Percentiles rank a stretch among this genome's conserved stretches.
phyloP scores from a whole-genome alignment of 768 basidiomycete genomes.

The Mrakia hoshinonis region DNA sequence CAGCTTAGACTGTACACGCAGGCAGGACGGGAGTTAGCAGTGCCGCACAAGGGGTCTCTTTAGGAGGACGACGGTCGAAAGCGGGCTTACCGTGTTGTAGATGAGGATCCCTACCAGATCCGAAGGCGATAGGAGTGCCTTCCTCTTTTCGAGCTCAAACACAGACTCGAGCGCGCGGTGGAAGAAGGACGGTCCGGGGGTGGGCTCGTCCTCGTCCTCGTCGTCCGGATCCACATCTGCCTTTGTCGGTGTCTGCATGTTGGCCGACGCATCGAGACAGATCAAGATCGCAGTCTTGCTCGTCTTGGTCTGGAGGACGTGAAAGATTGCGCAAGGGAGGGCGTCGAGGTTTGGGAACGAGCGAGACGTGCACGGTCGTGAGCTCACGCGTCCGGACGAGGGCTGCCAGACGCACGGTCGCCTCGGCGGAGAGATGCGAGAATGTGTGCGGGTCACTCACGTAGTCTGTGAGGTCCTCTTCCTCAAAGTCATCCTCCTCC shows the following conservation, averaged over 20 bases:
- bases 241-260: conserved; percentile 54
- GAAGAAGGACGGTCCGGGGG: conserved; percentile 51
- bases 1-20: neutral
- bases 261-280: conserved; percentile 84
- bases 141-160: conserved; percentile 77
- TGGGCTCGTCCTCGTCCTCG: conserved; percentile 13
- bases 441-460: too few species aligned
- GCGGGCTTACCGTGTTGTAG: conserved; percentile 72
- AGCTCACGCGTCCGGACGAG: too few species aligned
- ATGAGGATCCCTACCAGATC: conserved; percentile 84
- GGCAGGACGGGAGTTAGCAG: too few species aligned
- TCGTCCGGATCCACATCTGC: neutral
- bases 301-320: conserved; percentile 41
- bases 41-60: neutral
- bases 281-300: conserved; percentile 85
- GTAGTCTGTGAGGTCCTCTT: conserved; percentile 1
- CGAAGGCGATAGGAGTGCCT: conserved; percentile 77
- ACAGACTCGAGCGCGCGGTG: conserved; percentile 72
- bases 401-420: too few species aligned
- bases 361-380: too few species aligned
- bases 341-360: too few species aligned
- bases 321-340: too few species aligned
- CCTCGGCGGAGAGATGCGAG: too few species aligned
- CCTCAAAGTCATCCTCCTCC: neutral
- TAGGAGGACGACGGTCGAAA: too few species aligned